phyloP scores from a whole-genome alignment of 164 flowering plant species.

The grape (Vitis vinifera) region ASM3070453v1 NC_081823.1:383501-384000 shows the following conservation, averaged over 20 bases:
- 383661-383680: background rate
- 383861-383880: conserved; percentile 70
- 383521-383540: too few species aligned
- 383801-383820: conserved; percentile 51
- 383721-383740: conserved; percentile 70
- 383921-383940: conserved; percentile 89
- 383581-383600: background rate
- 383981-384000: conserved; percentile 68
- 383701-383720: conserved; percentile 64
- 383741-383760: conserved; percentile 89
- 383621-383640: conserved; percentile 15
- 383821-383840: conserved; percentile 52
- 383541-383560: background rate
- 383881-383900: conserved; percentile 67
- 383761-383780: conserved; percentile 86
- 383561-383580: background rate
- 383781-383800: conserved; percentile 77
- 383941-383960: conserved; percentile 96
- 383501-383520: too few species aligned
- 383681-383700: background rate
- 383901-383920: conserved; percentile 76
- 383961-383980: conserved; percentile 80
- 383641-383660: conserved; percentile 13
- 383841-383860: conserved; percentile 46
- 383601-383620: background rate